Conservation (phyloP, 306 rosid genomes). For the Vachellia pachyceras region DNA sequence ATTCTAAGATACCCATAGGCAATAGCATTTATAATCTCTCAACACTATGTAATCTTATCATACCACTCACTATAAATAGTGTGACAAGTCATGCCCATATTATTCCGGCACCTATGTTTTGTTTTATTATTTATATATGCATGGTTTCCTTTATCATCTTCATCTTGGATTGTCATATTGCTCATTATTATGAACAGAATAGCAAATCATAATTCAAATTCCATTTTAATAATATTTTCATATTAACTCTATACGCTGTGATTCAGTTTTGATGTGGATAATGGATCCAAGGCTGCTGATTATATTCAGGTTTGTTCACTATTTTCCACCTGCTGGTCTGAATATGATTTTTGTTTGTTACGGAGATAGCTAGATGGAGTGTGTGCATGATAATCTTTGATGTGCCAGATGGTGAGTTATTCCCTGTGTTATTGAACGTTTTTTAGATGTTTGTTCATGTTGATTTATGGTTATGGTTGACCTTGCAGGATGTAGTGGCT, state of each 20-base stretch:
- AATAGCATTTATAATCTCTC: neutral
- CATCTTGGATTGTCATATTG: slow-evolving; percentile 27
- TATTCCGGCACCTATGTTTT: neutral
- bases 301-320: slow-evolving; percentile 75
- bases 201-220: slow-evolving; percentile 16
- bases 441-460: slow-evolving; percentile 30
- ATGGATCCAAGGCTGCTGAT: slow-evolving; percentile 94
- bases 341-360: slow-evolving; percentile 28
- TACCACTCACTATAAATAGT: neutral
- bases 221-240: slow-evolving; percentile 9
- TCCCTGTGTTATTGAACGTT: slow-evolving; percentile 17
- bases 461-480: slow-evolving; percentile 3
- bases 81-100: slow-evolving; percentile 8
- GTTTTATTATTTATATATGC: slow-evolving; percentile 15
- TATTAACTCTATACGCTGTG: slow-evolving; percentile 27
- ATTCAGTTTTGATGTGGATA: slow-evolving; percentile 82
- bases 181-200: slow-evolving; percentile 2
- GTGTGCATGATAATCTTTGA: neutral
- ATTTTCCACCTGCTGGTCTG: slow-evolving; percentile 21
- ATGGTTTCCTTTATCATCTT: slow-evolving; percentile 6
- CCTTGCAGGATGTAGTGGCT: slow-evolving; percentile 73
- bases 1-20: slow-evolving; percentile 7
- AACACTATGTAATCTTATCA: neutral
- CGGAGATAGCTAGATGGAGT: neutral
- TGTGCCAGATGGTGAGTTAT: neutral